Evolutionary conservation across 225 moss, liverwort and hornwort genomes (phyloP).

Genomic region (Polytrichum formosum): DNA sequence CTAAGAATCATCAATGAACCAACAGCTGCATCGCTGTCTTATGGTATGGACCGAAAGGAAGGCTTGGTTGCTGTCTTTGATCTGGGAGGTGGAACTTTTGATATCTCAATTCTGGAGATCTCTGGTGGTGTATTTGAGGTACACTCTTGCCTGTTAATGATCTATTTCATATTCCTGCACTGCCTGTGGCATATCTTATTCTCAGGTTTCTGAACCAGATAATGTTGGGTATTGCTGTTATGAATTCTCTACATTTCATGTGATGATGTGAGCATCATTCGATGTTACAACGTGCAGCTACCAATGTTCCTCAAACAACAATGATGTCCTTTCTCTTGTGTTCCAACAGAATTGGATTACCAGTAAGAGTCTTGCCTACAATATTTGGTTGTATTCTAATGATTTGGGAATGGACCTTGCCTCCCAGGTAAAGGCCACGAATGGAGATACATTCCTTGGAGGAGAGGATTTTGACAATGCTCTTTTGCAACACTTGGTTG

Average conservation of each 20-base stretch:
- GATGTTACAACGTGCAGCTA: no score
- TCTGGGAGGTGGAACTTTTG: conserved; percentile 92
- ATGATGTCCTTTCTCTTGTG: no score
- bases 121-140: conserved; percentile 97
- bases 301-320: no score
- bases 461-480: conserved; percentile 79
- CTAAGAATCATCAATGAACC: conserved; percentile 84
- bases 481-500: conserved; percentile 58
- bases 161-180: no score
- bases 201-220: no score
- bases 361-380: no score
- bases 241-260: neutral
- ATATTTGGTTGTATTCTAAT: no score
- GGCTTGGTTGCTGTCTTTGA: conserved; percentile 91
- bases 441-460: conserved; percentile 91
- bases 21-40: conserved; percentile 79
- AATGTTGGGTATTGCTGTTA: no score
- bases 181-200: no score
- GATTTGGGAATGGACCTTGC: neutral
- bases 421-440: conserved; percentile 83
- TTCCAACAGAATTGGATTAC: no score
- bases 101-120: conserved; percentile 87
- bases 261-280: neutral
- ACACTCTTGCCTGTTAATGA: neutral
- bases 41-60: conserved; percentile 89